These are phyloP conservation scores for Ceratobasidium sp. DNA, from an alignment of 1,284 basidiomycete species.

Conservation along the genomic window DNA sequence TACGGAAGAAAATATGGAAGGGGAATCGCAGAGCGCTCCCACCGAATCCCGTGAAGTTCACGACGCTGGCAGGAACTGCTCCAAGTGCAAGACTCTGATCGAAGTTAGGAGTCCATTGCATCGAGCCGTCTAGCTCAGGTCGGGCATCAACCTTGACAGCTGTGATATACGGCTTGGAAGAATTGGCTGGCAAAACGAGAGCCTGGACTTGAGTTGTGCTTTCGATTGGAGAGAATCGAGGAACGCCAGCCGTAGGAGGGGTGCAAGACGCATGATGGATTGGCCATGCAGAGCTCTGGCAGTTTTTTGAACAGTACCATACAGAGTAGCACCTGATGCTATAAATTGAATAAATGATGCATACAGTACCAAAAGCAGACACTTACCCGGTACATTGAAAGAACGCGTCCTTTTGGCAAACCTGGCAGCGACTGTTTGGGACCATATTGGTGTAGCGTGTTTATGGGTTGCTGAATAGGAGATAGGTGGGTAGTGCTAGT, in stretches of 20 bases:
- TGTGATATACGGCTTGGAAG: background rate
- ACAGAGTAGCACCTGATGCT: background rate
- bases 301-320: background rate
- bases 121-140: background rate
- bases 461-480: background rate
- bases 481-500: background rate
- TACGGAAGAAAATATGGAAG: constrained; percentile 42
- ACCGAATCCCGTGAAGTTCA: constrained; percentile 40
- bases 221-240: background rate
- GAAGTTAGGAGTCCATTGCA: constrained; percentile 10
- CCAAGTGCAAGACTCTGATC: background rate
- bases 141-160: background rate
- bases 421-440: background rate
- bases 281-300: constrained; percentile 21
- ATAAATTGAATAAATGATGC: background rate
- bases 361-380: background rate
- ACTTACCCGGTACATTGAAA: constrained; percentile 18
- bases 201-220: background rate
- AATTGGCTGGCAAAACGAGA: constrained; percentile 3
- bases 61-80: background rate
- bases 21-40: constrained; percentile 42
- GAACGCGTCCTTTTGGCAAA: constrained; percentile 12
- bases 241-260: background rate
- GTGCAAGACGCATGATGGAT: background rate
- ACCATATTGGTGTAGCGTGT: background rate